A percentile compares a stretch with the other conserved stretches of the same genome.
These are phyloP conservation scores for Trichoderma sp. DNA, from an alignment of 2,329 filamentous ascomycete genomes.

Conservation along the genomic window DNA sequence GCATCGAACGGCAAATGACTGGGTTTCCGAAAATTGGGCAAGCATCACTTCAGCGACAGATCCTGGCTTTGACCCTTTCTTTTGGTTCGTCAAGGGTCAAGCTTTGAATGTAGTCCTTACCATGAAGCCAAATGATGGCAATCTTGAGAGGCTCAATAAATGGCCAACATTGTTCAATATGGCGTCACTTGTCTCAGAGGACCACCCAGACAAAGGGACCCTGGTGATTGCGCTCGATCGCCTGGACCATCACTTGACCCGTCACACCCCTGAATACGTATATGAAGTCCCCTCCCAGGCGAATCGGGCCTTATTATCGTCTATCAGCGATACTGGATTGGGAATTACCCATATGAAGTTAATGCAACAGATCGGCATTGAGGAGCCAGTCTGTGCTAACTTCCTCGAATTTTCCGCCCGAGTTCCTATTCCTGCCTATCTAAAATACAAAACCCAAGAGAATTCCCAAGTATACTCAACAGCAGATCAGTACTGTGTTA, in stretches of 20 bases:
- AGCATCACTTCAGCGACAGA: background rate
- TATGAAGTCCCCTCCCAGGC: too few relatives aligned
- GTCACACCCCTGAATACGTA: too few relatives aligned
- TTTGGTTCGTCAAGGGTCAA: background rate
- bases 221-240: too few relatives aligned
- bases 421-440: background rate
- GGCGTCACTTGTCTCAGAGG: too few relatives aligned
- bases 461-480: background rate
- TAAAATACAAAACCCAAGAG: background rate
- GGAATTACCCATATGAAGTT: too few relatives aligned
- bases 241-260: too few relatives aligned
- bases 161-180: too few relatives aligned
- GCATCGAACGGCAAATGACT: background rate
- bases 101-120: background rate
- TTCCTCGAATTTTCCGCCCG: background rate
- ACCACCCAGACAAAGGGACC: too few relatives aligned
- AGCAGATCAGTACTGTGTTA: background rate
- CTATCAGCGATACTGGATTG: too few relatives aligned
- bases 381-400: too few relatives aligned
- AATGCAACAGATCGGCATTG: too few relatives aligned
- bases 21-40: background rate
- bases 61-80: background rate
- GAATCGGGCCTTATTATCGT: too few relatives aligned
- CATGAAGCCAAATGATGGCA: background rate
- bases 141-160: background rate